These are phyloP conservation scores for Turritis glabra DNA, from an alignment of 345 rosid species.

Conservation along the genomic window DNA sequence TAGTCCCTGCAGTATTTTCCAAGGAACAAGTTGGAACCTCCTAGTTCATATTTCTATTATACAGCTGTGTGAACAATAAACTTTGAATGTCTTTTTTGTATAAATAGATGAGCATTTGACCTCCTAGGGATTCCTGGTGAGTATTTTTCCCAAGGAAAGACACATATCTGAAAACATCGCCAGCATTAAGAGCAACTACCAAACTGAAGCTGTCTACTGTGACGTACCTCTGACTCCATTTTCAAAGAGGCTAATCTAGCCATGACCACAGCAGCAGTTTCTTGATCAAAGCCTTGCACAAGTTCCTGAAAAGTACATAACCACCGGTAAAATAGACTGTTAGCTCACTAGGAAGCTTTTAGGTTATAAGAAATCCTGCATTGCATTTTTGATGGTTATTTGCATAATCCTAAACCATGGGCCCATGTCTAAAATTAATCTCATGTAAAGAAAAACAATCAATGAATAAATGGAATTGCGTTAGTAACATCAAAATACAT, in stretches of 20 bases:
- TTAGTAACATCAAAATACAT: too few relatives aligned
- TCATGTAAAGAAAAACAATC: too few relatives aligned
- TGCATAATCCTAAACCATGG: too few relatives aligned
- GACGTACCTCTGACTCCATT: constrained; percentile 79
- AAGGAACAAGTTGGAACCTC: background rate
- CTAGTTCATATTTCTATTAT: background rate
- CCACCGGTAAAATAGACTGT: background rate
- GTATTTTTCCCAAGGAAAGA: background rate
- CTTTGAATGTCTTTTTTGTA: background rate
- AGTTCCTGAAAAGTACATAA: constrained; percentile 55
- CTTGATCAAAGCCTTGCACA: constrained; percentile 86
- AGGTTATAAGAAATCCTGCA: background rate
- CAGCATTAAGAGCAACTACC: background rate
- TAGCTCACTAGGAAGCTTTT: background rate
- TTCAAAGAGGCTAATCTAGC: constrained; percentile 78
- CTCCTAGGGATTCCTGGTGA: background rate
- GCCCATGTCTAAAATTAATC: too few relatives aligned
- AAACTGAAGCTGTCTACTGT: background rate
- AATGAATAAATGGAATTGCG: too few relatives aligned
- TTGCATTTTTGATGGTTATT: background rate
- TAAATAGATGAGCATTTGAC: background rate
- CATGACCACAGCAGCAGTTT: constrained; percentile 83
- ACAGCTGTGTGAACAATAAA: background rate
- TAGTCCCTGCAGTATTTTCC: background rate
- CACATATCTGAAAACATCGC: background rate